phyloP scores from a whole-genome alignment of 805 yeast species.

The Yamadazyma paraphyllophila region DNA sequence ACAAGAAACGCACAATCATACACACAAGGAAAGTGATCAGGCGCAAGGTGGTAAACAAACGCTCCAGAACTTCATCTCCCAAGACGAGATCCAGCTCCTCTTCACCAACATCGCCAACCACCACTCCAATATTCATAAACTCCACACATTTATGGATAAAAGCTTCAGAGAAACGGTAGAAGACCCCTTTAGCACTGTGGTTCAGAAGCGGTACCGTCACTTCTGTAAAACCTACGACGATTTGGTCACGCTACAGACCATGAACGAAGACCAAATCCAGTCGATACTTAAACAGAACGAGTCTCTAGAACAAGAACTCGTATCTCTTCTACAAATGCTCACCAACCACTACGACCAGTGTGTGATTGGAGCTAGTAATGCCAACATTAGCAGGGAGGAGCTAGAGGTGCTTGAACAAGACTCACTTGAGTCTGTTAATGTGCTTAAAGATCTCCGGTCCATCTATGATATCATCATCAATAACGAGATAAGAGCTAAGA shows the following conservation, averaged over 20 bases:
- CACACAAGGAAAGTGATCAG: too few relatives aligned
- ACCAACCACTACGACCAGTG: slow-evolving; percentile 87
- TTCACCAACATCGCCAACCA: slow-evolving; percentile 26
- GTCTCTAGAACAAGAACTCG: slow-evolving; percentile 65
- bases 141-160: slow-evolving; percentile 17
- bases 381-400: slow-evolving; percentile 11
- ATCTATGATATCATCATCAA: slow-evolving; percentile 34
- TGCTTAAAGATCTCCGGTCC: slow-evolving; percentile 45
- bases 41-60: not conserved
- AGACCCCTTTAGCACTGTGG: slow-evolving; percentile 15
- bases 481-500: slow-evolving; percentile 32
- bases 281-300: slow-evolving; percentile 40
- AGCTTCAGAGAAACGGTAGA: slow-evolving; percentile 18
- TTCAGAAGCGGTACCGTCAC: slow-evolving; percentile 15
- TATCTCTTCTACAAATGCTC: slow-evolving; percentile 62
- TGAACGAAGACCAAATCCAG: slow-evolving; percentile 18
- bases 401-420: slow-evolving; percentile 51
- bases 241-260: slow-evolving; percentile 16
- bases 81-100: slow-evolving; percentile 28
- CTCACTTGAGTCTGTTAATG: slow-evolving; percentile 54
- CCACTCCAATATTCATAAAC: slow-evolving; percentile 22
- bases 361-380: slow-evolving; percentile 37
- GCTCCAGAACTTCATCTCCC: slow-evolving; percentile 34
- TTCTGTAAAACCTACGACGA: slow-evolving; percentile 19
- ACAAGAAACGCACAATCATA: too few relatives aligned